Evolutionary conservation across 2,329 filamentous ascomycete species (phyloP), one percentile per base, ranked within the genome.

Genomic region (Stemphylium beticola): DNA sequence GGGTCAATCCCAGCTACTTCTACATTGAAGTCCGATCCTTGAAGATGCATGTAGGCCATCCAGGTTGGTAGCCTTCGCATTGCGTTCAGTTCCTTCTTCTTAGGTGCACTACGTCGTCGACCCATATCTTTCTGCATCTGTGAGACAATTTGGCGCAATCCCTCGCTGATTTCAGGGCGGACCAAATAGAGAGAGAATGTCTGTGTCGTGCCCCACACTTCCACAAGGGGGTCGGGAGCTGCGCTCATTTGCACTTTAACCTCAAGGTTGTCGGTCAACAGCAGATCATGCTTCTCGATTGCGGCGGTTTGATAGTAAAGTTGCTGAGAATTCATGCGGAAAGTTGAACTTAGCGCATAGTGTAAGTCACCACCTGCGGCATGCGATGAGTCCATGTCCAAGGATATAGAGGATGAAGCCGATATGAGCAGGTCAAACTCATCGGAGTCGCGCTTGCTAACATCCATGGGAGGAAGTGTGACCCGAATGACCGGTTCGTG

Each of bases 351-450:
- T 1, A 99, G 79, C 4, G 90, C 91, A 75, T 99, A 99, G 70
- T 97, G 90, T 3, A 92, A 79, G 31, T 96, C 90, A 53, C 90
- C 90, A 32, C 91, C 85, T 0, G 89, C 82, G 3, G 92, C 95
- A 76, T 99, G 95, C n/a, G 92, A 96, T 0, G 95, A 96, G 70
- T 99, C 95, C 42, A 96, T 83, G 67, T 99, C 95, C 18, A 98
- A 79, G 0, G 93, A 96, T 33, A 98, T 86, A 0, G 93, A 96
- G 0, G 96, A 98, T 10, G 96, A 91, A 2, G 92, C 95, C 1
- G 92, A 96, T 42, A 99, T 96, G 39, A 99, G 89, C 26, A 99
- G 83, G 70, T 99, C 95, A 64, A 95, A 98, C 62, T 98, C 93
- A 57, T 92, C 91, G 0, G 86, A 82, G 22, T 87, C 84, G 36